phyloP scores from a whole-genome alignment of 352 stramenopile species.

The Peronospora farinosa region DNA sequence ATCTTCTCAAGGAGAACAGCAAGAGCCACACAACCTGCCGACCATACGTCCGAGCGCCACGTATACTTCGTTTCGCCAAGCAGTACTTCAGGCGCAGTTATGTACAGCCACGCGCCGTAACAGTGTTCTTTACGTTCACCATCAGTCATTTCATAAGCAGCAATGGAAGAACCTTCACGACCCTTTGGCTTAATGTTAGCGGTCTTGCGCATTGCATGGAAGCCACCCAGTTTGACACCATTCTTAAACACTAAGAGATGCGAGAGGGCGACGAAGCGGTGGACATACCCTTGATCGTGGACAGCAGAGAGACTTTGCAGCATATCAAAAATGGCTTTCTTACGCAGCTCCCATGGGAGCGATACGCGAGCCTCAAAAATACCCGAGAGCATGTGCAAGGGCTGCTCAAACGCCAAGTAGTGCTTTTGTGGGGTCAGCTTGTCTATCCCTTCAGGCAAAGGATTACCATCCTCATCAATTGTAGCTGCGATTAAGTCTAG shows the following conservation, averaged over 20 bases:
- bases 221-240: slow-evolving; percentile 61
- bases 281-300: slow-evolving; percentile 67
- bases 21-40: slow-evolving; percentile 55
- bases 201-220: slow-evolving; percentile 58
- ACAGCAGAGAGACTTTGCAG: slow-evolving; percentile 49
- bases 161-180: slow-evolving; percentile 18
- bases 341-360: slow-evolving; percentile 43
- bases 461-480: slow-evolving; percentile 32
- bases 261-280: slow-evolving; percentile 63
- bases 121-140: slow-evolving; percentile 72
- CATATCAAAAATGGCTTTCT: slow-evolving; percentile 70
- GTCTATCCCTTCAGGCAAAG: slow-evolving; percentile 28
- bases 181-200: slow-evolving; percentile 32
- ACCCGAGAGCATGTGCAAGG: slow-evolving; percentile 67
- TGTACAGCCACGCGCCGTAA: slow-evolving; percentile 55
- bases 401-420: slow-evolving; percentile 77
- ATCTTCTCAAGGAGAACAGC: slow-evolving; percentile 59
- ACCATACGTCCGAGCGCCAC: slow-evolving; percentile 74
- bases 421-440: slow-evolving; percentile 40
- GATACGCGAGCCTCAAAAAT: slow-evolving; percentile 57
- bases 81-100: slow-evolving; percentile 65
- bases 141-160: slow-evolving; percentile 62
- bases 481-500: slow-evolving; percentile 30
- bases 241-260: slow-evolving; percentile 72
- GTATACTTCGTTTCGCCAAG: slow-evolving; percentile 64